Evolutionary conservation across 2,329 filamentous ascomycete species (phyloP).

Genomic region (Fusarium verticillioides): DNA sequence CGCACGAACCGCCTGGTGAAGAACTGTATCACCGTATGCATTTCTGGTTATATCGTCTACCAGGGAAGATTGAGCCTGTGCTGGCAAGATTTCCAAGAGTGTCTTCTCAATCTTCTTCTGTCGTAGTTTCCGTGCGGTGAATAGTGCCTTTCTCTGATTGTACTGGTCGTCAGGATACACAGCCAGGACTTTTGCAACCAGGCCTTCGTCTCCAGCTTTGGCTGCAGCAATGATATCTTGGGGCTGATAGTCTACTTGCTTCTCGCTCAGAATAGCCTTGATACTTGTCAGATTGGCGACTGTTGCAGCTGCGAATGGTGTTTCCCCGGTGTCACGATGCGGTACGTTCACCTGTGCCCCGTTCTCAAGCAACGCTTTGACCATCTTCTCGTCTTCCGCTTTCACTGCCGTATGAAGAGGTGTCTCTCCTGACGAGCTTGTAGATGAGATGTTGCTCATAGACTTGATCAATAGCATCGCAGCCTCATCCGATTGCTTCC

Average conservation of each 20-base stretch:
- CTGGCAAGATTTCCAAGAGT: accelerated
- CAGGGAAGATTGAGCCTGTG: accelerated
- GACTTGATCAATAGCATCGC: accelerated
- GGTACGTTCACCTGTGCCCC: neutral
- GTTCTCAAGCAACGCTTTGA: neutral
- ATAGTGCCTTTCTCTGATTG: neutral
- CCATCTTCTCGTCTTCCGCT: neutral
- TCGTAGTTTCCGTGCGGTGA: accelerated
- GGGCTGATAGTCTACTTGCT: accelerated
- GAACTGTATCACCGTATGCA: neutral
- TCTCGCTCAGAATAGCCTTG: neutral
- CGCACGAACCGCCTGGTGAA: neutral
- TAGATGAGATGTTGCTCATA: neutral
- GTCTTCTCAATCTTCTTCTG: neutral
- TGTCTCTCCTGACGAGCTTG: accelerated
- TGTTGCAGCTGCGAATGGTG: neutral
- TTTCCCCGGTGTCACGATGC: accelerated
- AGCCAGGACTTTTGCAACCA: neutral
- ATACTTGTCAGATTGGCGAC: neutral
- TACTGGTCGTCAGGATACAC: neutral
- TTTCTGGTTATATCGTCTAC: neutral
- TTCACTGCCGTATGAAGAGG: neutral
- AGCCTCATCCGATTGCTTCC: neutral
- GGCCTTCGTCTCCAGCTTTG: neutral
- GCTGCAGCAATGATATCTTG: neutral